phyloP scores from a whole-genome alignment of 2,329 filamentous ascomycete species.

The Fusarium sarcochroum region DNA sequence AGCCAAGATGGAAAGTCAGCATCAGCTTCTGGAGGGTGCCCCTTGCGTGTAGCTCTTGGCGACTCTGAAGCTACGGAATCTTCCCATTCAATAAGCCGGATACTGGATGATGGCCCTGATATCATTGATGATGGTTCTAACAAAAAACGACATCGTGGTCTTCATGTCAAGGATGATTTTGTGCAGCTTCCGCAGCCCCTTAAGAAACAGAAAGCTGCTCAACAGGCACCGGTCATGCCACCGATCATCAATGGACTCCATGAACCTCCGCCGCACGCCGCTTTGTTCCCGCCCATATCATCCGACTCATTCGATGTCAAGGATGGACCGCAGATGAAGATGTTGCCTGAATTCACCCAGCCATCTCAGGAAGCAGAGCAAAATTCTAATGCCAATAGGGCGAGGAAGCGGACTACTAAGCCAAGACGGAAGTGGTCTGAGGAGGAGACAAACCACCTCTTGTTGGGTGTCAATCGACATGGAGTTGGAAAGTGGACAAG shows the following conservation, averaged over 20 bases:
- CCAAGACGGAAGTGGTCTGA: slow-evolving; percentile 75
- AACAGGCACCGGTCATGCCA: slow-evolving; percentile 67
- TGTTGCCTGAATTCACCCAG: slow-evolving; percentile 60
- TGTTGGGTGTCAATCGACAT: slow-evolving; percentile 73
- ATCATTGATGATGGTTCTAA: slow-evolving; percentile 60
- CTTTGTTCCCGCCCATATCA: slow-evolving; percentile 74
- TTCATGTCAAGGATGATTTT: slow-evolving; percentile 71
- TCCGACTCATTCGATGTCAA: slow-evolving; percentile 68
- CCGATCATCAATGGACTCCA: slow-evolving; percentile 76
- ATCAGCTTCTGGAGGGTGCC: slow-evolving; percentile 49
- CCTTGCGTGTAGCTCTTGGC: slow-evolving; percentile 59
- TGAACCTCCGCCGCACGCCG: slow-evolving; percentile 72
- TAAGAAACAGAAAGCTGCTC: slow-evolving; percentile 74
- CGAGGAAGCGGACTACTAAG: slow-evolving; percentile 69
- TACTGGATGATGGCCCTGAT: slow-evolving; percentile 62
- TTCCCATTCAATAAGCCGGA: slow-evolving; percentile 61
- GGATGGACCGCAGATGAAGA: slow-evolving; percentile 59
- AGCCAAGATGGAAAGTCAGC: slow-evolving; percentile 46
- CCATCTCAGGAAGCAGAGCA: slow-evolving; percentile 53
- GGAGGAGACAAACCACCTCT: slow-evolving; percentile 73
- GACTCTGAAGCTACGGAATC: slow-evolving; percentile 57
- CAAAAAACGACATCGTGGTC: slow-evolving; percentile 68
- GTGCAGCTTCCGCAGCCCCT: slow-evolving; percentile 74
- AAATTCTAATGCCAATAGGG: slow-evolving; percentile 52
- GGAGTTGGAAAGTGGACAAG: slow-evolving; percentile 76